Conservation (phyloP, 2,329 filamentous ascomycete species). For the Scleromitrula shiraiana region DNA sequence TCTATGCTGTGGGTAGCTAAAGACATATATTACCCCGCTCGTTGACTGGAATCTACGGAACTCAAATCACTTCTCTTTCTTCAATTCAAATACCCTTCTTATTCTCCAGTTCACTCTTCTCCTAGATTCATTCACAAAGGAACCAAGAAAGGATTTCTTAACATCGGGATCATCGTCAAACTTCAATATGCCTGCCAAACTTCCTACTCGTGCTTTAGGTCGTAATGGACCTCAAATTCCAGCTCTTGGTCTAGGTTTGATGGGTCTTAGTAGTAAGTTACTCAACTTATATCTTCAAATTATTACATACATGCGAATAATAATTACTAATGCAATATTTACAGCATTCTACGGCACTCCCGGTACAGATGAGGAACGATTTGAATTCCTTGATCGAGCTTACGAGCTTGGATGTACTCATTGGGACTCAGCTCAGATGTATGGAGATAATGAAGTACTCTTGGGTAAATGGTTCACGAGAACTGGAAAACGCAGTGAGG, state of each 20-base stretch:
- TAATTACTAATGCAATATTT: not conserved
- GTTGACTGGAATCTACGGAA: not conserved
- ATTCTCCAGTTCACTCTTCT: not conserved
- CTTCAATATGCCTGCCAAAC: slow-evolving; percentile 8
- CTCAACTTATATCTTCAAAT: too few species aligned
- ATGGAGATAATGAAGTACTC: slow-evolving; percentile 37
- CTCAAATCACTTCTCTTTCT: not conserved
- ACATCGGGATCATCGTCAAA: not conserved
- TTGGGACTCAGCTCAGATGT: slow-evolving; percentile 27
- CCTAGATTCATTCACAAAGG: not conserved
- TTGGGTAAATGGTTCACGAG: slow-evolving; percentile 40
- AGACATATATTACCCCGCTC: slow-evolving; percentile 7
- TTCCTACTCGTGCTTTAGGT: slow-evolving; percentile 12
- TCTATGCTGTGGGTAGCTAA: slow-evolving; percentile 1
- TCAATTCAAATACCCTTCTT: not conserved
- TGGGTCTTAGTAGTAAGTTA: slow-evolving; percentile 11
- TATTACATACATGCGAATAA: not conserved
- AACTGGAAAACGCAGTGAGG: slow-evolving; percentile 18
- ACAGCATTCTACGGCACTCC: slow-evolving; percentile 26
- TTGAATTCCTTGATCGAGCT: slow-evolving; percentile 33
- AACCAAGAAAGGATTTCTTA: not conserved
- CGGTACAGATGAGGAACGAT: slow-evolving; percentile 28
- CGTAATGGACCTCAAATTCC: slow-evolving; percentile 11
- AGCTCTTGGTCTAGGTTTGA: slow-evolving; percentile 12
- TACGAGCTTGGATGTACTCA: slow-evolving; percentile 30